A percentile compares a stretch with the other conserved stretches of the same genome.
Evolutionary conservation across 345 rosid genomes (phyloP).

Genomic region (Alliaria petiolata): DNA sequence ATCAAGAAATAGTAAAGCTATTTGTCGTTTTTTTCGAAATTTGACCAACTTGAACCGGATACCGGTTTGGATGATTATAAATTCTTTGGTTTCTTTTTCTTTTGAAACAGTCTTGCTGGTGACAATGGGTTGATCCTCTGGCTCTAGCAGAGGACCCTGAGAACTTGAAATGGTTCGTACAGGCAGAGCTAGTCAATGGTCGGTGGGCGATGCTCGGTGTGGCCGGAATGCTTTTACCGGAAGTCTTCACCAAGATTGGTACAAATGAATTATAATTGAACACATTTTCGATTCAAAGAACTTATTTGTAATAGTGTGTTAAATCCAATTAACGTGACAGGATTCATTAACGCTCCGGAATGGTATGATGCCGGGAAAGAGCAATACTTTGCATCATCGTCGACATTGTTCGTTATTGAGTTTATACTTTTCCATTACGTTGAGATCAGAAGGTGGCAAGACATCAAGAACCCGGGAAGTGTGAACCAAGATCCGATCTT

Average conservation of each 20-base stretch:
- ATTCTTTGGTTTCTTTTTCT: too few species aligned
- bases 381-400: slow-evolving; percentile 86
- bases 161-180: too few species aligned
- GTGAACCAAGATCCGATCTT: slow-evolving; percentile 97
- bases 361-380: slow-evolving; percentile 95
- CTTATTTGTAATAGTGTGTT: neutral
- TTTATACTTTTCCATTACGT: slow-evolving; percentile 92
- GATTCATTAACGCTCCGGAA: slow-evolving; percentile 58
- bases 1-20: too few species aligned
- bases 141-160: too few species aligned
- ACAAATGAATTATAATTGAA: neutral
- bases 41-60: too few species aligned
- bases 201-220: too few species aligned
- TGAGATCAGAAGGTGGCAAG: slow-evolving; percentile 97
- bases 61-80: too few species aligned
- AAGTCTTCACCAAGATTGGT: slow-evolving; percentile 87
- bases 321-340: neutral
- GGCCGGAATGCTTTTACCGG: slow-evolving; percentile 50
- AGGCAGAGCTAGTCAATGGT: too few species aligned
- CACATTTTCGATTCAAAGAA: neutral
- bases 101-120: too few species aligned
- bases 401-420: slow-evolving; percentile 87
- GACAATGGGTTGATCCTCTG: too few species aligned
- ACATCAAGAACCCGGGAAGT: slow-evolving; percentile 90
- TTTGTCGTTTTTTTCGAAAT: too few species aligned